These are phyloP conservation scores for Neonectria punicea DNA, from an alignment of 2,329 filamentous ascomycete species.

Conservation along the genomic window DNA sequence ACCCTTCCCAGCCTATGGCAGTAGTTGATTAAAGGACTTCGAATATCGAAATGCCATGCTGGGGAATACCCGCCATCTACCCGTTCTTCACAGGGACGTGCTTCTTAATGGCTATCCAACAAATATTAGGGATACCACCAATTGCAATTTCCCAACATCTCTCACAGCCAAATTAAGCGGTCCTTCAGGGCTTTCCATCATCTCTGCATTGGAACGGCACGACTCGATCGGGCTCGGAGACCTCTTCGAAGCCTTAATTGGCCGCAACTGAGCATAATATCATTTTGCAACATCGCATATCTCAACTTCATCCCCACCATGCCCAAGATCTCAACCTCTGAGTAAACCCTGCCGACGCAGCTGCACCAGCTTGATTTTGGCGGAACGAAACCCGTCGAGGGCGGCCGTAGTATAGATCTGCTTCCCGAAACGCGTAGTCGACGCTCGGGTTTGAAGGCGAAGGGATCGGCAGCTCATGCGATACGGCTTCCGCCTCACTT, in stretches of 20 bases:
- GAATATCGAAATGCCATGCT: too few relatives aligned
- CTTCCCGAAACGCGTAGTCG: conserved; percentile 51
- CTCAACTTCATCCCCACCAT: neutral
- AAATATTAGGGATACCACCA: neutral
- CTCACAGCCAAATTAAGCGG: neutral
- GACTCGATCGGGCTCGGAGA: neutral
- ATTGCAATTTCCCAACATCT: neutral
- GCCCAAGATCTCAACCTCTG: conserved; percentile 9
- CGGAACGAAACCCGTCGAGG: conserved; percentile 35
- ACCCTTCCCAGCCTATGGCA: too few relatives aligned
- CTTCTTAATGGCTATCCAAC: too few relatives aligned
- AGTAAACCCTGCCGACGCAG: neutral
- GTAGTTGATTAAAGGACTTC: too few relatives aligned
- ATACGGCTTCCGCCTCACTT: conserved; percentile 2
- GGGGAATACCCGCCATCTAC: too few relatives aligned
- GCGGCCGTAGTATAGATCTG: conserved; percentile 47
- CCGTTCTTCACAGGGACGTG: too few relatives aligned
- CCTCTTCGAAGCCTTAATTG: neutral
- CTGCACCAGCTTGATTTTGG: neutral
- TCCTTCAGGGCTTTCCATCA: neutral
- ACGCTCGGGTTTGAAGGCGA: conserved; percentile 34
- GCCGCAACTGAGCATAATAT: neutral
- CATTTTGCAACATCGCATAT: neutral
- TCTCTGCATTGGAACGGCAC: neutral
- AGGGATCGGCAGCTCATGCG: conserved; percentile 15